Percentiles rank a stretch among this genome's conserved stretches.
These are phyloP conservation scores for Acephala macrosclerotiorum DNA, from an alignment of 2,329 filamentous ascomycete genomes.

Conservation along the genomic window DNA sequence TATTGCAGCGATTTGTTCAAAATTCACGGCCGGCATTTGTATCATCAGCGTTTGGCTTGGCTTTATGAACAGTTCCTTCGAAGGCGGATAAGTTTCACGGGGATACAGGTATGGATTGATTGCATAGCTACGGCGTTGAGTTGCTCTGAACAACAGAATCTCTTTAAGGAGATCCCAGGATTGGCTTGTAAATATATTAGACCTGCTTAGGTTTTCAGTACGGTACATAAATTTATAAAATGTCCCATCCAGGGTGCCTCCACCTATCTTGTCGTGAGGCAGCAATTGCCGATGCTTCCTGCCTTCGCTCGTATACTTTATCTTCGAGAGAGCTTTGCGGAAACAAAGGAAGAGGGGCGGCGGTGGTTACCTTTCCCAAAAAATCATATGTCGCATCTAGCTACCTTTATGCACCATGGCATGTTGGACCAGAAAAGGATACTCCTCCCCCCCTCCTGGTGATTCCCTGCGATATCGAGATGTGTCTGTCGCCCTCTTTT, in stretches of 20 bases:
- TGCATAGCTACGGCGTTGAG: slow-evolving; percentile 26
- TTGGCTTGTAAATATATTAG: slow-evolving; percentile 4
- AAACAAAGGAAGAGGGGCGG: neutral
- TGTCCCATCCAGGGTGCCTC: neutral
- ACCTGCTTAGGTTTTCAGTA: neutral
- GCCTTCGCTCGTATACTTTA: neutral
- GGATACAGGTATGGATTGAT: slow-evolving; percentile 12
- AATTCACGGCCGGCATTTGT: slow-evolving; percentile 5
- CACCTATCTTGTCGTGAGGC: neutral
- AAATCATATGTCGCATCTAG: too few species aligned
- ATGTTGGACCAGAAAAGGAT: too few species aligned
- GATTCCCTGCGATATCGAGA: too few species aligned
- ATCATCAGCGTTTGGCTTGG: slow-evolving; percentile 5
- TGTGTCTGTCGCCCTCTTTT: too few species aligned
- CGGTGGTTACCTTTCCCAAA: too few species aligned
- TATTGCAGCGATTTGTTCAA: slow-evolving; percentile 15
- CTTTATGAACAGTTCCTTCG: neutral
- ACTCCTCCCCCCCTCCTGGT: too few species aligned
- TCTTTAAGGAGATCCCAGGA: neutral
- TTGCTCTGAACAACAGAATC: neutral
- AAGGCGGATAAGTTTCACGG: neutral
- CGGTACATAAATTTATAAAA: neutral
- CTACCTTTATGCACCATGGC: too few species aligned
- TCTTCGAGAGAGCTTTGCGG: neutral
- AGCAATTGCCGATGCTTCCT: neutral